Evolutionary conservation across 768 basidiomycete species (phyloP), one percentile per base, ranked within the genome.

Genomic region (Suillus fuscotomentosus): DNA sequence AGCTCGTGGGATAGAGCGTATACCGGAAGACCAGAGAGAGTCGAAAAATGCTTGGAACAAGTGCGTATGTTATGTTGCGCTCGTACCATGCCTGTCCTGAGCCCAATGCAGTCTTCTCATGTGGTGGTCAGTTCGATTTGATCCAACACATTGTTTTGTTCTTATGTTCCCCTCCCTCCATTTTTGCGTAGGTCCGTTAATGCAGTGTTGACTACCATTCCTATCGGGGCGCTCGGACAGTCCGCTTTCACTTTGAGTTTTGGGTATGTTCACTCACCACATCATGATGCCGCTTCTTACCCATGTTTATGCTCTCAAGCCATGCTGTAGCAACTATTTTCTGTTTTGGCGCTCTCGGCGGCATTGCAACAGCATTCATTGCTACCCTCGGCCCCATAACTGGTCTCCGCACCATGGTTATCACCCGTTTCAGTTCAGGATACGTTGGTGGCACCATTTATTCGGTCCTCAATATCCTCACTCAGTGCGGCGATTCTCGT

Each of bases 321-420:
- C 79, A 83, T 56, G 73, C 79, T 10, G 71, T 83, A 43, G 83
- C 81, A 1, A 78, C 78, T 3, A 84, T 80, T 22, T 61, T 84
- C 27, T 78, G 78, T 68, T 86, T 86, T 64, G 76, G 77, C 41
- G 79, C 80, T n/a, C 72, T 84, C 22, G 83, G 82, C 4, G 74
- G 74, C 6, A 63, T 76, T 5, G 73, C 75, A 14, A 80, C 81
- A 0, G 81, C 83, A 3, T 84, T 85, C 67, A 82, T 86, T 39
- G 83, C 85, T 17, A 84, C 79, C 7, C 73, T 87, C 5, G 86
- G 85, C 2, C 85, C 86, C 0, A 70, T 73, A 67, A 86, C 83
- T 3, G 85, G 85, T 14, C 72, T 86, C 36, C 77, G 85, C 8
- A 85, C 84, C 0, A 86, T 86, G 84, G 74, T 85, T 43, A 83